A percentile compares a stretch with the other conserved stretches of the same genome.
Conservation (phyloP, 163 green algal species). For the Scenedesmus sp. region DNA sequence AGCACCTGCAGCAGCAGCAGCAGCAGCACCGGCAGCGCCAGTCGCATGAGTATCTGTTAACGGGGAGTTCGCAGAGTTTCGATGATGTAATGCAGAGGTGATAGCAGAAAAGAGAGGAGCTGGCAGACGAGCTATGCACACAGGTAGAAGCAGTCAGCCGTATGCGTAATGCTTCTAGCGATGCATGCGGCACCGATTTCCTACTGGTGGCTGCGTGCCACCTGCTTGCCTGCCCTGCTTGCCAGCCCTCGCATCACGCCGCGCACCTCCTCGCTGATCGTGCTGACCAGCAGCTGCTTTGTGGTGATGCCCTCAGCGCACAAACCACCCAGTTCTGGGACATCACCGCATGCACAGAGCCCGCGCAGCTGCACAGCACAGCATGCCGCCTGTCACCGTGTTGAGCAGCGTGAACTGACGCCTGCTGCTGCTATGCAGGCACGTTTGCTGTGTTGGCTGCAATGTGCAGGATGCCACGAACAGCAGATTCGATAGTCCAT, state of each 20-base stretch:
- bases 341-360: conserved; percentile 84
- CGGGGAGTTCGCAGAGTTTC: no score
- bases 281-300: conserved; percentile 89
- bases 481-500: conserved; percentile 94
- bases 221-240: neutral
- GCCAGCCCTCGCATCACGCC: neutral
- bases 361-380: conserved; percentile 77
- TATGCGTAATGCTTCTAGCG: neutral
- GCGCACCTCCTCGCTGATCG: conserved; percentile 78
- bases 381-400: conserved; percentile 84
- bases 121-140: no score
- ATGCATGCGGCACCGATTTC: no score
- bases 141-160: no score
- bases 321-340: conserved; percentile 93
- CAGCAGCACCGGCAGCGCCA: neutral
- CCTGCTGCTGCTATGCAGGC: neutral
- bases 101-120: no score
- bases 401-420: conserved; percentile 85
- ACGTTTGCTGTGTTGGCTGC: neutral
- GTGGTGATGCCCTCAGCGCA: conserved; percentile 92
- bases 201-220: neutral
- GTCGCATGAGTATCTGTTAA: no score
- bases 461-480: conserved; percentile 75
- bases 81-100: no score
- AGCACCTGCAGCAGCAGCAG: neutral